These are phyloP conservation scores for Rhodotorula sp. DNA, from an alignment of 1,284 basidiomycete genomes.

Conservation along the genomic window DNA sequence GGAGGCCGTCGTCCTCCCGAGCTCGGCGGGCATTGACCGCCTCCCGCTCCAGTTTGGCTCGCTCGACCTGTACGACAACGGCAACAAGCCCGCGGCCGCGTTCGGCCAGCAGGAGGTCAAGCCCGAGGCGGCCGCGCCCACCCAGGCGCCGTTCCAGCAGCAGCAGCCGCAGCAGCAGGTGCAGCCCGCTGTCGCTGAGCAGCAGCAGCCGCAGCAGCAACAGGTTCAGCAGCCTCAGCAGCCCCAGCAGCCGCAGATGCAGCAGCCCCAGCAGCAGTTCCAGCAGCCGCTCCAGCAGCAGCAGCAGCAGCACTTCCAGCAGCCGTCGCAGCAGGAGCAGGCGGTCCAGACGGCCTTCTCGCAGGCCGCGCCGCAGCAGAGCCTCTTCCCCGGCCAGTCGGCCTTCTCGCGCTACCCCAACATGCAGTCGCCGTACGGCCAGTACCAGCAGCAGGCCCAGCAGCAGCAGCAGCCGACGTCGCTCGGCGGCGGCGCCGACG, in stretches of 20 bases:
- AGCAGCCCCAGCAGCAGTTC: conserved; percentile 22
- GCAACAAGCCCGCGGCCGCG: conserved; percentile 18
- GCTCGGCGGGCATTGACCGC: conserved; percentile 17
- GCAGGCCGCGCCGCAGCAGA: conserved; percentile 18
- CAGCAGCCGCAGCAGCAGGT: conserved; percentile 17
- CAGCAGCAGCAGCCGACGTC: conserved; percentile 17
- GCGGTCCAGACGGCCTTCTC: conserved; percentile 31
- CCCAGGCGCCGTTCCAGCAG: conserved; percentile 4
- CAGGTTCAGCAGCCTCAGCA: conserved; percentile 12
- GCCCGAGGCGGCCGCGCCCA: conserved; percentile 10
- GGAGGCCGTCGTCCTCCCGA: conserved; percentile 41
- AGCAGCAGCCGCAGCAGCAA: conserved; percentile 12
- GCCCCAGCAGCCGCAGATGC: conserved; percentile 7
- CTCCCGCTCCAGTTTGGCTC: conserved; percentile 40
- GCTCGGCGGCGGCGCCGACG: conserved; percentile 6
- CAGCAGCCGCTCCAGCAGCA: conserved; percentile 15
- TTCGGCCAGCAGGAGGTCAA: conserved; percentile 28
- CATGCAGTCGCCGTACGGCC: conserved; percentile 36
- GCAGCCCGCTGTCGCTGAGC: background rate
- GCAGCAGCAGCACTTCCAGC: conserved; percentile 14
- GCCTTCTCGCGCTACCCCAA: conserved; percentile 38
- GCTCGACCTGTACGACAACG: conserved; percentile 36
- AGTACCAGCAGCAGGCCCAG: conserved; percentile 21
- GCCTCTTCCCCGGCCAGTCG: conserved; percentile 32
- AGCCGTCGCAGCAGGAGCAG: conserved; percentile 25